Evolutionary conservation across 2,329 filamentous ascomycete species (phyloP).

Genomic region (Ceratocystis albifundus): DNA sequence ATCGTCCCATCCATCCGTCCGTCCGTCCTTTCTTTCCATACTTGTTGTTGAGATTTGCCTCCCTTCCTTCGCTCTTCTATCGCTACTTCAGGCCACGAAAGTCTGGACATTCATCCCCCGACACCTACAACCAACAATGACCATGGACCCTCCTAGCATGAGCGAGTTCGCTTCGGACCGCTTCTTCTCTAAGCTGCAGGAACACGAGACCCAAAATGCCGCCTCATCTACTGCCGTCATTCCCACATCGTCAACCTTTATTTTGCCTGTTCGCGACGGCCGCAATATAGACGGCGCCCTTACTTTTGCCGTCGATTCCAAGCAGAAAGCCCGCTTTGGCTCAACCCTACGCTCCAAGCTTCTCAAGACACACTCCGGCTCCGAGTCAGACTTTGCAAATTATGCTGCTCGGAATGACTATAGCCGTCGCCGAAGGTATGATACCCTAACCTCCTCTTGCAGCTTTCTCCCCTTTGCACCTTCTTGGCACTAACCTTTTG

Average conservation of each 20-base stretch:
- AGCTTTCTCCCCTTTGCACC: neutral
- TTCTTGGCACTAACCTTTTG: neutral
- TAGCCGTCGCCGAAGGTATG: conserved; percentile 14
- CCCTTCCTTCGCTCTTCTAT: conserved; percentile 26
- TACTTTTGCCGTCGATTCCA: conserved; percentile 30
- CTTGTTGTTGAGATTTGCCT: conserved; percentile 8
- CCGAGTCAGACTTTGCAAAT: conserved; percentile 7
- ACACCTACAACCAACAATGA: neutral
- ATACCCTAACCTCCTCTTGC: neutral
- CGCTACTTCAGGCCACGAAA: conserved; percentile 18
- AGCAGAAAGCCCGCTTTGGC: conserved; percentile 34
- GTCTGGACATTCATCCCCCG: conserved; percentile 13
- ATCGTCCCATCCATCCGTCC: conserved; percentile 19
- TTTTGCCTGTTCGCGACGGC: conserved; percentile 39
- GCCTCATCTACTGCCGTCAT: conserved; percentile 28
- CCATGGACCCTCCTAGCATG: conserved; percentile 51
- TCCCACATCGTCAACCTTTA: conserved; percentile 34
- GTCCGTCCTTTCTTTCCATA: conserved; percentile 26
- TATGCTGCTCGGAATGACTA: neutral
- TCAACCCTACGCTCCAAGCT: conserved; percentile 34
- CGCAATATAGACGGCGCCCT: conserved; percentile 25
- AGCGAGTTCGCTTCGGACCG: conserved; percentile 56
- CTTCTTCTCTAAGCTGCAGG: conserved; percentile 51
- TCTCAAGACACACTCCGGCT: conserved; percentile 25
- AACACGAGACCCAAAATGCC: conserved; percentile 34